Conservation (phyloP, 2,329 filamentous ascomycete genomes). For the Pyrenophora seminiperda region DNA sequence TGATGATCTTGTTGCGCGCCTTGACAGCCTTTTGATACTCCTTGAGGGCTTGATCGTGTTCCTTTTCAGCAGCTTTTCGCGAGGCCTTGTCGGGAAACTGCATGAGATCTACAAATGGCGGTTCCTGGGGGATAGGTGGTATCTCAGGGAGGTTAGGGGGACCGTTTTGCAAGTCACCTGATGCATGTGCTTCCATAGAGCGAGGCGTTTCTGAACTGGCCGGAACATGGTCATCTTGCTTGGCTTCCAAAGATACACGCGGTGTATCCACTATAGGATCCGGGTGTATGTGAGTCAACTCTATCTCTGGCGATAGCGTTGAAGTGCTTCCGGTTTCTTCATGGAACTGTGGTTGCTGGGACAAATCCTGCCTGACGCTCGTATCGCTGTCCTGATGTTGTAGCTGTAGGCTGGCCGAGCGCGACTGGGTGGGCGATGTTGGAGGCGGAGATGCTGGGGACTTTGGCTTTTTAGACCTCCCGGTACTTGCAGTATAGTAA, state of each 20-base stretch:
- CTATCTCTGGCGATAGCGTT: slow-evolving; percentile 19
- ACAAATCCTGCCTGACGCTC: neutral
- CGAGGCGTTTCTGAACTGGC: slow-evolving; percentile 37
- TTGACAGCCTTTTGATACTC: slow-evolving; percentile 70
- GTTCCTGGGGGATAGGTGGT: slow-evolving; percentile 60
- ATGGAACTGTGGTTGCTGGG: slow-evolving; percentile 2
- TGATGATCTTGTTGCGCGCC: slow-evolving; percentile 67
- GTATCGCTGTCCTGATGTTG: slow-evolving; percentile 10
- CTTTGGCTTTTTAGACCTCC: slow-evolving; percentile 62
- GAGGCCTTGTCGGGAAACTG: slow-evolving; percentile 67
- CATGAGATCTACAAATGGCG: slow-evolving; percentile 61
- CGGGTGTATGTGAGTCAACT: slow-evolving; percentile 18
- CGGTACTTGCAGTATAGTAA: slow-evolving; percentile 87
- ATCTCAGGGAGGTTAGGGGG: slow-evolving; percentile 52
- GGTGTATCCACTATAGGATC: slow-evolving; percentile 42
- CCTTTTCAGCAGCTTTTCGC: slow-evolving; percentile 71
- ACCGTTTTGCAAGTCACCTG: neutral
- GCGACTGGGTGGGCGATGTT: slow-evolving; percentile 32
- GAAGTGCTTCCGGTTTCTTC: slow-evolving; percentile 13
- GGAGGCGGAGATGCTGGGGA: slow-evolving; percentile 48
- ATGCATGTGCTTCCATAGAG: slow-evolving; percentile 17
- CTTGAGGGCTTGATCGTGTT: slow-evolving; percentile 66
- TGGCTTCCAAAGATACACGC: slow-evolving; percentile 54
- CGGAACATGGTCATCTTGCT: slow-evolving; percentile 51
- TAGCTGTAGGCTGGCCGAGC: slow-evolving; percentile 13